Conservation (phyloP, 2,329 filamentous ascomycete genomes). For the Aspergillus sp. region DNA sequence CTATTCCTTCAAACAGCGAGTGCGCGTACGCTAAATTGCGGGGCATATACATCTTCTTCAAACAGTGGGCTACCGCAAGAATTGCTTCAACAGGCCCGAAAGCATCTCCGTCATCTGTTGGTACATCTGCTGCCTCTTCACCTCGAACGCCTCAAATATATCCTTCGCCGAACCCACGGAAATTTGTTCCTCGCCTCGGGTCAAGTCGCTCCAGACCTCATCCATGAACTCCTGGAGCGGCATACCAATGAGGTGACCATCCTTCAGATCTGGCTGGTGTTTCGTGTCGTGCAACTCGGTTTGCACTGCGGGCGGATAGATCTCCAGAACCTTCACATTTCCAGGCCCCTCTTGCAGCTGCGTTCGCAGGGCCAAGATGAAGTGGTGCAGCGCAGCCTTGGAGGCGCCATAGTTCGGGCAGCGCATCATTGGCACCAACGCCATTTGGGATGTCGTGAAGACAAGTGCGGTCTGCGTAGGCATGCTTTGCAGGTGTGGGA, state of each 20-base stretch:
- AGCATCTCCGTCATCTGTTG: conserved; percentile 25
- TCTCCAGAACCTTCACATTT: conserved; percentile 54
- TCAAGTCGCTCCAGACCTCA: conserved; percentile 48
- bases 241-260: conserved; percentile 53
- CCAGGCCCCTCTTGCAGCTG: conserved; percentile 44
- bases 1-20: no score
- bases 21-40: background rate
- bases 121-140: conserved; percentile 46
- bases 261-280: conserved; percentile 54
- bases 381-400: conserved; percentile 57
- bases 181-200: conserved; percentile 52
- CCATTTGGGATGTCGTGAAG: conserved; percentile 53
- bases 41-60: background rate
- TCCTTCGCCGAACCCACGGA: conserved; percentile 46
- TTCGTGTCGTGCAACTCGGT: conserved; percentile 57
- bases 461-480: conserved; percentile 42
- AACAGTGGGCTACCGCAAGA: conserved; percentile 13
- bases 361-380: conserved; percentile 51
- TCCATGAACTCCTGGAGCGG: conserved; percentile 53
- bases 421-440: conserved; percentile 48
- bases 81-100: conserved; percentile 20
- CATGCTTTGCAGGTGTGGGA: conserved; percentile 50
- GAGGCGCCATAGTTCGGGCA: conserved; percentile 55
- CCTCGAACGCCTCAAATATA: conserved; percentile 48
- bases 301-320: conserved; percentile 57